Percentiles rank a stretch among this genome's conserved stretches.
Conservation (phyloP, 2,329 filamentous ascomycete genomes). For the Hymenoscyphus occultus region DNA sequence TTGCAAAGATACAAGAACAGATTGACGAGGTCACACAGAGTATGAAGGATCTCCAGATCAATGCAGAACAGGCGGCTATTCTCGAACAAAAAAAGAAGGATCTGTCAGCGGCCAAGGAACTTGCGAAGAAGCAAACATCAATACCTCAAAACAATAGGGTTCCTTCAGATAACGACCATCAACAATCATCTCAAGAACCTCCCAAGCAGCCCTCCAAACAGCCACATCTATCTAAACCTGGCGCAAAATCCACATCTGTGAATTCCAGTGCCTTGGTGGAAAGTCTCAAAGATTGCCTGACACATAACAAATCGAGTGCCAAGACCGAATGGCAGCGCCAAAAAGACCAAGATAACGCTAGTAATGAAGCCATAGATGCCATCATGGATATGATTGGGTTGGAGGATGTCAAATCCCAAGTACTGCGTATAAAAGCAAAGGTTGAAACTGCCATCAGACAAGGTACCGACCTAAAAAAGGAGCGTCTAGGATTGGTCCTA, state of each 20-base stretch:
- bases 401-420: constrained; percentile 62
- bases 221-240: not conserved
- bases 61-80: constrained; percentile 42
- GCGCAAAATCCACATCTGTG: not conserved
- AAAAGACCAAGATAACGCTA: constrained; percentile 51
- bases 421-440: constrained; percentile 60
- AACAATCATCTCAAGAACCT: not conserved
- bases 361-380: constrained; percentile 54
- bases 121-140: constrained; percentile 25
- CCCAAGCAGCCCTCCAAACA: not conserved
- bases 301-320: constrained; percentile 34
- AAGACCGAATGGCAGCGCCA: constrained; percentile 58
- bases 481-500: constrained; percentile 61
- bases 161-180: constrained; percentile 15
- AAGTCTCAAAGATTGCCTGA: constrained; percentile 19
- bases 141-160: not conserved
- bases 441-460: constrained; percentile 62
- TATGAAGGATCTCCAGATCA: constrained; percentile 44
- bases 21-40: constrained; percentile 33
- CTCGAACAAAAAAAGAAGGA: constrained; percentile 48
- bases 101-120: constrained; percentile 42
- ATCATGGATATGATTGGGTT: constrained; percentile 71
- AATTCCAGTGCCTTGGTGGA: not conserved
- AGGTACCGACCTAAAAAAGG: constrained; percentile 48
- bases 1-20: constrained; percentile 28